Conservation (phyloP, 2,329 filamentous ascomycete species). For the Microdochium trichocladiopsis region DNA sequence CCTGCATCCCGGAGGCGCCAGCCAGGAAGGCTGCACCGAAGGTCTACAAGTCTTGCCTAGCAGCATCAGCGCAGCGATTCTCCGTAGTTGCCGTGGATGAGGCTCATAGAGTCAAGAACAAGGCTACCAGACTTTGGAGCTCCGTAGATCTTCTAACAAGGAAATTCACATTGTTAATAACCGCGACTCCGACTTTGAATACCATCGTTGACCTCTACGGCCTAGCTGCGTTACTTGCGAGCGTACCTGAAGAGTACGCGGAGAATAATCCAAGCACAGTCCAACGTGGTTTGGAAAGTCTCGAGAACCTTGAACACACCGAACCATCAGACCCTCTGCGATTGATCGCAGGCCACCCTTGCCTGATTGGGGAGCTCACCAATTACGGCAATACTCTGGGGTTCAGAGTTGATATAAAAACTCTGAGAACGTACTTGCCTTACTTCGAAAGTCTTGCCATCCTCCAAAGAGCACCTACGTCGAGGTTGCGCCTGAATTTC, state of each 20-base stretch:
- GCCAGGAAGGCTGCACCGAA: constrained; percentile 1
- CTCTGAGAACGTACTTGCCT: constrained; percentile 11
- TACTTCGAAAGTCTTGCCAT: constrained; percentile 18
- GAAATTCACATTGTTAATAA: constrained; percentile 18
- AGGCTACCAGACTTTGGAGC: constrained; percentile 11
- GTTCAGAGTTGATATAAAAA: constrained; percentile 7
- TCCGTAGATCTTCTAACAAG: constrained; percentile 14
- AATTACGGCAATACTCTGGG: neutral
- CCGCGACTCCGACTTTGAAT: constrained; percentile 19
- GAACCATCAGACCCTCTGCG: constrained; percentile 6
- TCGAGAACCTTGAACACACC: constrained; percentile 8
- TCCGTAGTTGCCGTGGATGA: constrained; percentile 21
- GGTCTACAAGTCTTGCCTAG: constrained; percentile 1
- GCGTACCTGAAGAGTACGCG: constrained; percentile 8
- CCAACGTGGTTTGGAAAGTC: neutral
- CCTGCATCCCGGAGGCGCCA: constrained; percentile 3
- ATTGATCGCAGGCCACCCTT: constrained; percentile 12
- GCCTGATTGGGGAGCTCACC: constrained; percentile 11
- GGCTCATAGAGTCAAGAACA: constrained; percentile 17
- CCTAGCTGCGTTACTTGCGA: constrained; percentile 14
- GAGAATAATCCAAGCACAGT: neutral
- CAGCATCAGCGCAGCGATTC: constrained; percentile 5
- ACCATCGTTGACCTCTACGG: constrained; percentile 14
- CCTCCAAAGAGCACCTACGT: constrained; percentile 17
- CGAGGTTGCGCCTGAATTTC: constrained; percentile 12